A percentile compares a stretch with the other conserved stretches of the same genome.
Conservation (phyloP, 768 basidiomycete species). For the Lyophyllum semitale region DNA sequence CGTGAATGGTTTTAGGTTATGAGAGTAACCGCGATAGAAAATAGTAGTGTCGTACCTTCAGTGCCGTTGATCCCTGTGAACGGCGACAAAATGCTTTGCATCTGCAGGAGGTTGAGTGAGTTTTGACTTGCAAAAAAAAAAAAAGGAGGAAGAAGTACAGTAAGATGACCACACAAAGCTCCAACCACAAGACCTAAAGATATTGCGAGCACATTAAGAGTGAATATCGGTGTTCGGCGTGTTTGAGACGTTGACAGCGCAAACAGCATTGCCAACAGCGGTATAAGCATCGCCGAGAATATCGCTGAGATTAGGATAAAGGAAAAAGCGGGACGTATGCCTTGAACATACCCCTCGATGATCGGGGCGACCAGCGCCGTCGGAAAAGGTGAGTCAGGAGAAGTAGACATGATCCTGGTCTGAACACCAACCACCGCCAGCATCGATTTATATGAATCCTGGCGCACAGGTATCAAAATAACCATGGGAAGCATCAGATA, state of each 20-base stretch:
- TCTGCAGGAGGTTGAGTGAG: not conserved
- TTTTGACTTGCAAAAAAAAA: no score
- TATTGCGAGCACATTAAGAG: slow-evolving; percentile 23
- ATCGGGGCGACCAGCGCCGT: not conserved
- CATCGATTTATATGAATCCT: not conserved
- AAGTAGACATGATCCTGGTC: not conserved
- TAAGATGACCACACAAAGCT: not conserved
- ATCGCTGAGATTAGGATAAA: not conserved
- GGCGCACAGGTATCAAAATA: not conserved
- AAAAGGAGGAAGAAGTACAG: not conserved
- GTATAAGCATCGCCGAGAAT: slow-evolving; percentile 17
- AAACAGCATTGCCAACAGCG: slow-evolving; percentile 24
- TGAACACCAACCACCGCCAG: not conserved
- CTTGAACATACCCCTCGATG: not conserved
- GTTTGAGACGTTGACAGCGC: slow-evolving; percentile 22
- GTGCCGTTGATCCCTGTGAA: not conserved
- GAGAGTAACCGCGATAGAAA: not conserved
- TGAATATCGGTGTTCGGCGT: slow-evolving; percentile 22
- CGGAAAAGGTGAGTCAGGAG: not conserved
- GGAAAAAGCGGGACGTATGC: not conserved
- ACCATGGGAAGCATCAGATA: not conserved
- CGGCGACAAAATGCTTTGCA: slow-evolving; percentile 1
- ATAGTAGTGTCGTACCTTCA: not conserved
- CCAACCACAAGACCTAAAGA: slow-evolving; percentile 9
- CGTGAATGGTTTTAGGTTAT: not conserved